Base-by-base conservation (phyloP, 345 rosid species). In the Gynandropsis gynandra region DNA sequence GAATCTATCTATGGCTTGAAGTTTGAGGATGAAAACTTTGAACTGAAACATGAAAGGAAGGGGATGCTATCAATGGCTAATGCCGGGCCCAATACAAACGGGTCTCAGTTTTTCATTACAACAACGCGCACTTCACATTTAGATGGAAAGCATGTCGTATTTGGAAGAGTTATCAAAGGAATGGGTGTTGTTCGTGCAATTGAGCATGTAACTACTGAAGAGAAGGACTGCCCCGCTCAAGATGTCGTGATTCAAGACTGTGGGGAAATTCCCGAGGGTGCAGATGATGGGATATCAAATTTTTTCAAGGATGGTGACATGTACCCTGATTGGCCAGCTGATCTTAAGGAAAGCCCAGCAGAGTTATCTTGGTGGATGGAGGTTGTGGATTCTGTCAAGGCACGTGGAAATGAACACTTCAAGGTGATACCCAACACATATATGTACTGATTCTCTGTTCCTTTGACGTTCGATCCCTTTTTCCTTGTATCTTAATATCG, bases 21-120 rank as follows among this genome's bases (percentile, higher is more conserved):
- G 33, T 92, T 88, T 58, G 90, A 87, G 29, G 95, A 92, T 63
- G 98, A 92, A 68, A 88, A 83, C 42, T 88, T 88, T 47, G 87
- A 80, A 1, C 8, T 82, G 57, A 92, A 92, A 55, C 98, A 92
- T 63, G 98, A 92, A 73, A 78, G 95, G 67, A 88, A 88, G 64
- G 97, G 98, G 41, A 83, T 88, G 86, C 54, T 92, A 9, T 85
- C 98, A 1, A 88, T 92, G 98, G 95, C 94, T 17, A 92, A 85
- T 56, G 45, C 89, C 39, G 97, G 95, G 18, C 76, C 90, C 9
- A 56, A 88, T 72, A 92, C 98, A n/a, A 92, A 92, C 54, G 94
- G 83, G 0, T 92, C 98, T 34, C 95, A 88, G 80, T 92, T 88
- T 77, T 88, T 92, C 69, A 83, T 92, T 53, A 88, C 98, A 4